phyloP scores from a whole-genome alignment of 2,329 filamentous ascomycete species.

The Exserohilum turcica region DNA sequence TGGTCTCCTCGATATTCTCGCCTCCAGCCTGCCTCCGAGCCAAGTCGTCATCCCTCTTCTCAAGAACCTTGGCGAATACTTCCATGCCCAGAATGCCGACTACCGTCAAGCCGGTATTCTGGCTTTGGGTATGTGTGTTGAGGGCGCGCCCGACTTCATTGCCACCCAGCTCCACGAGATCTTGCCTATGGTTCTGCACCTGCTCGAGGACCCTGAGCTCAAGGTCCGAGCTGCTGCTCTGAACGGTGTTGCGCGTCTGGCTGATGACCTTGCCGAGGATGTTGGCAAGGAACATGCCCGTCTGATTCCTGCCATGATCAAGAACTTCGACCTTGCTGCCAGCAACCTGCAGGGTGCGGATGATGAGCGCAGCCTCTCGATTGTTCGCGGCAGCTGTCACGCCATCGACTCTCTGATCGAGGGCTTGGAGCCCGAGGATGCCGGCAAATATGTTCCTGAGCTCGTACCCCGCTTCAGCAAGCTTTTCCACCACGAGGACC shows the following conservation, averaged over 20 bases:
- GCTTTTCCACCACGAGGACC: constrained; percentile 82
- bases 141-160: constrained; percentile 96
- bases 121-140: constrained; percentile 89
- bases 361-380: constrained; percentile 76
- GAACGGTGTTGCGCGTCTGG: constrained; percentile 84
- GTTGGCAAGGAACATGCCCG: constrained; percentile 82
- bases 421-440: constrained; percentile 78
- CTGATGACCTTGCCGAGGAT: constrained; percentile 91
- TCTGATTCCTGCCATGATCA: constrained; percentile 81
- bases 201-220: constrained; percentile 82
- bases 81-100: constrained; percentile 73
- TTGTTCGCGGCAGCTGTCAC: constrained; percentile 87
- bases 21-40: constrained; percentile 85
- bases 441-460: constrained; percentile 79
- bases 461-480: constrained; percentile 83
- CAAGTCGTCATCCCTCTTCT: constrained; percentile 94
- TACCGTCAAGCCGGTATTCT: constrained; percentile 90
- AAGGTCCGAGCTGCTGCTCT: constrained; percentile 86
- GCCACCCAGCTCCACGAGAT: constrained; percentile 87
- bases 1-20: constrained; percentile 84
- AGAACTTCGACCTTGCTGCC: constrained; percentile 84
- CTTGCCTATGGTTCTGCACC: constrained; percentile 79
- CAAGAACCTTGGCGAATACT: constrained; percentile 82
- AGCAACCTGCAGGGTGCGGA: constrained; percentile 66
- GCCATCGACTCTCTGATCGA: constrained; percentile 91